Percentiles rank a stretch among this genome's conserved stretches.
phyloP scores from a whole-genome alignment of 73 alveolate genomes.

The Paramecium pentaurelia region DNA sequence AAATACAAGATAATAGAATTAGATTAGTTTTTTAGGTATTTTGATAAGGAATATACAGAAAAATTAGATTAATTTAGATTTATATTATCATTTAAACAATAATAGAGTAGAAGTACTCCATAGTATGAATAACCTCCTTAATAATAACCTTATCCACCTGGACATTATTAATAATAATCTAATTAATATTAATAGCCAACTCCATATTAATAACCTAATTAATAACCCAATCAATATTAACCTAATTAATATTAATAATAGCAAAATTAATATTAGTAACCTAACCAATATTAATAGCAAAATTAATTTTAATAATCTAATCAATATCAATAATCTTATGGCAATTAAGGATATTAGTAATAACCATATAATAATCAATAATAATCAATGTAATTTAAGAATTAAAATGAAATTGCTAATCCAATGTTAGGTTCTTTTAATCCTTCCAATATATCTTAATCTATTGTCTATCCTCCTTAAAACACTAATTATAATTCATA shows the following conservation, averaged over 20 bases:
- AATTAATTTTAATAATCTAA: neutral
- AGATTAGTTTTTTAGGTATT: conserved; percentile 22
- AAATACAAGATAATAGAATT: neutral
- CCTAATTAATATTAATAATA: neutral
- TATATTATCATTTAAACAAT: neutral
- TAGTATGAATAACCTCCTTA: neutral
- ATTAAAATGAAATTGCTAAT: neutral
- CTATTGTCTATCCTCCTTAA: neutral
- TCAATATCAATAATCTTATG: neutral
- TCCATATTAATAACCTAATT: neutral
- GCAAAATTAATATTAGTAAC: neutral
- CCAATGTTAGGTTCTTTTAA: neutral
- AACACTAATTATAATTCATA: neutral
- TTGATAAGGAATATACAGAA: neutral
- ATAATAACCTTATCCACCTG: neutral
- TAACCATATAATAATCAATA: neutral
- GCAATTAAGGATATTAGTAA: neutral
- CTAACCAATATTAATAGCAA: neutral
- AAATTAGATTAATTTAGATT: neutral
- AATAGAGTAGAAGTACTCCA: neutral
- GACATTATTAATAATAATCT: neutral
- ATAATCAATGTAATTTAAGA: neutral
- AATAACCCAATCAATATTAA: neutral
- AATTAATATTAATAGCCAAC: neutral
- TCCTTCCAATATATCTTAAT: neutral